Percentiles rank a stretch among this genome's conserved stretches.
phyloP scores from a whole-genome alignment of 169 alveolate genomes.

The Plasmodium cynomolgi region DNA sequence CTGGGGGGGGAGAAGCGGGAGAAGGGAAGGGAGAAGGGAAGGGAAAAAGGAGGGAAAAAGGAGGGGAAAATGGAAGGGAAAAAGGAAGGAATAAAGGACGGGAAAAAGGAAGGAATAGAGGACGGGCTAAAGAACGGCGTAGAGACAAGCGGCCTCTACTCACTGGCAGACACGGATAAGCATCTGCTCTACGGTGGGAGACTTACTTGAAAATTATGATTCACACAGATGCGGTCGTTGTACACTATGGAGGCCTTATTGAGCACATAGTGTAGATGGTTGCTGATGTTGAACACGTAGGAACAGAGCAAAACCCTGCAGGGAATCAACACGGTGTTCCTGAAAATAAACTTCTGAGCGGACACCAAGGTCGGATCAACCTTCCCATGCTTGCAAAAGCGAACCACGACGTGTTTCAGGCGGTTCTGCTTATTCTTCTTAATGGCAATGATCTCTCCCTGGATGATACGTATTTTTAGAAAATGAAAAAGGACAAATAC shows the following conservation, averaged over 20 bases:
- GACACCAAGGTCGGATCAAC: neutral
- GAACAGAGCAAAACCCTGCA: conserved; percentile 33
- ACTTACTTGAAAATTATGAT: conserved; percentile 52
- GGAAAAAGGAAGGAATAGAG: too few relatives aligned
- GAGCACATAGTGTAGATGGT: conserved; percentile 50
- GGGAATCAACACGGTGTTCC: conserved; percentile 20
- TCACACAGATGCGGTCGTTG: conserved; percentile 41
- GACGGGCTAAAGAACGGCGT: too few relatives aligned
- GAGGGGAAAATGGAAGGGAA: too few relatives aligned
- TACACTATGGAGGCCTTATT: conserved; percentile 52
- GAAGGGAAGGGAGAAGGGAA: neutral
- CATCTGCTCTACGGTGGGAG: neutral
- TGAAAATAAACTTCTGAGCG: conserved; percentile 1
- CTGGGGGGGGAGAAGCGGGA: neutral
- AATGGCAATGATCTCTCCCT: conserved; percentile 49
- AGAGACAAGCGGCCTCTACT: neutral
- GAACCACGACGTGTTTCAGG: conserved; percentile 21
- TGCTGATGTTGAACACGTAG: conserved; percentile 34
- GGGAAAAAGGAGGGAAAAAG: neutral
- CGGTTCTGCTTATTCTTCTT: conserved; percentile 31
- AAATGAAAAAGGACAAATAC: conserved; percentile 42
- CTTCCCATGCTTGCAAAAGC: conserved; percentile 38
- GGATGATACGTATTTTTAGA: conserved; percentile 44
- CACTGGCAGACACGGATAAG: neutral
- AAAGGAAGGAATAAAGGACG: too few relatives aligned